Conservation (phyloP, 1,139 yeast species). For the Lodderomyces jiufengensis region DNA sequence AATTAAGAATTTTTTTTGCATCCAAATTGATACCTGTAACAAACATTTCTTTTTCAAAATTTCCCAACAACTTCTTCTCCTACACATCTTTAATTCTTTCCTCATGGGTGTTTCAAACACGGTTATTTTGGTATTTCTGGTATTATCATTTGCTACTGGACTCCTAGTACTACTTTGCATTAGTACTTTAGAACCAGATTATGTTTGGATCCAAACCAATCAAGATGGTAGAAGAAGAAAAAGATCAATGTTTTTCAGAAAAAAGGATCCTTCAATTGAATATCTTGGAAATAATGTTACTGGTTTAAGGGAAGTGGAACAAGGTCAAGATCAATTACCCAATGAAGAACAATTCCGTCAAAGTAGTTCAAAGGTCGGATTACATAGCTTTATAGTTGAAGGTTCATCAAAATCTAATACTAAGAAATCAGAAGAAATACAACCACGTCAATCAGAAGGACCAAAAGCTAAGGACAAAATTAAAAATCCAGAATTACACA, state of each 20-base stretch:
- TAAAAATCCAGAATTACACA: no score
- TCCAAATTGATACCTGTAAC: constrained; percentile 7
- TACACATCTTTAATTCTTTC: no score
- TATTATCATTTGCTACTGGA: constrained; percentile 4
- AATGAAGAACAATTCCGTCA: background rate
- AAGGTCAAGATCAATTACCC: no score
- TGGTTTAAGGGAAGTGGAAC: no score
- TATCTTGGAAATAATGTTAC: constrained; percentile 19
- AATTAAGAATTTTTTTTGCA: constrained; percentile 10
- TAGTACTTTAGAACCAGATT: background rate
- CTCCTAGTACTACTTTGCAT: background rate
- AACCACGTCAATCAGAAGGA: constrained; percentile 22
- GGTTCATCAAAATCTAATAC: no score
- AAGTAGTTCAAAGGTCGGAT: background rate
- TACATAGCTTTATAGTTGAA: background rate
- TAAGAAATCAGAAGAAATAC: background rate
- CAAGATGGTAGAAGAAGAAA: background rate
- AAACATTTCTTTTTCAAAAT: background rate
- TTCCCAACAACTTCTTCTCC: background rate
- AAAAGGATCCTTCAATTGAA: no score
- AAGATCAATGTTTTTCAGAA: background rate
- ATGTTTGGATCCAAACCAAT: no score
- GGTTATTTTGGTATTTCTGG: constrained; percentile 7
- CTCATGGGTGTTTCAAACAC: constrained; percentile 9
- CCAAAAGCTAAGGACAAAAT: constrained; percentile 14